These are phyloP conservation scores for Microbotryomycetes sp. DNA, from an alignment of 1,284 basidiomycete species.

Conservation along the genomic window DNA sequence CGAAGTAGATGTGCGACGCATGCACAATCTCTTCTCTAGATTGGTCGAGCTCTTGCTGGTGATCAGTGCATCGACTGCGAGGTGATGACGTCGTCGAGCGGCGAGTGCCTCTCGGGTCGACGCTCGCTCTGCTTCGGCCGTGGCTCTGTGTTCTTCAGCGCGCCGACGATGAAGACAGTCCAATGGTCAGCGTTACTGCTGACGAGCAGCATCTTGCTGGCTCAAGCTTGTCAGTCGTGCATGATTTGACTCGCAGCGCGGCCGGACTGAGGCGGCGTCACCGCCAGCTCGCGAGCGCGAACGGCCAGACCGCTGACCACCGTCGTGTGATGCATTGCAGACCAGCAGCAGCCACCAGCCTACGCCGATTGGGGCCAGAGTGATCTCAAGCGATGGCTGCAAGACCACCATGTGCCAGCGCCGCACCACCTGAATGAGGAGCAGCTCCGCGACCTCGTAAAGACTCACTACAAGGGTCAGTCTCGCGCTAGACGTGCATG, in stretches of 20 bases:
- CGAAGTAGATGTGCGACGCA: no score
- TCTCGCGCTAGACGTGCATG: constrained; percentile 9
- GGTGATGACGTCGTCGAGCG: no score
- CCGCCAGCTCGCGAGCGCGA: neutral
- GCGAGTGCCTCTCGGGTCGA: no score
- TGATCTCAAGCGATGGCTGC: constrained; percentile 22
- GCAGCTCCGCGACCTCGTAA: constrained; percentile 35
- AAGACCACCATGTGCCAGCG: constrained; percentile 58
- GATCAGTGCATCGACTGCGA: no score
- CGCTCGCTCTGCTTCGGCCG: neutral
- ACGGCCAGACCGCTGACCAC: constrained; percentile 5
- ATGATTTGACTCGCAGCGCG: neutral
- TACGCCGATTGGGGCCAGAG: constrained; percentile 29
- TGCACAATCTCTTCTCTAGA: no score
- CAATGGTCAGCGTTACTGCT: neutral
- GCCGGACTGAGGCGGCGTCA: neutral
- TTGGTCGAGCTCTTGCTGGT: no score
- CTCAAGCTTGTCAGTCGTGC: neutral
- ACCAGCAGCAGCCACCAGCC: constrained; percentile 7
- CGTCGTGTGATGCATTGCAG: constrained; percentile 1
- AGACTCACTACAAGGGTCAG: constrained; percentile 31
- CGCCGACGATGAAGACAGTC: neutral
- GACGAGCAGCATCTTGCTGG: neutral
- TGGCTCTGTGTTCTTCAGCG: neutral
- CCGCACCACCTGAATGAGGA: constrained; percentile 41